A percentile compares a stretch with the other conserved stretches of the same genome.
phyloP scores from a whole-genome alignment of 495 filamentous ascomycete genomes.

The Neurospora terricola region DNA sequence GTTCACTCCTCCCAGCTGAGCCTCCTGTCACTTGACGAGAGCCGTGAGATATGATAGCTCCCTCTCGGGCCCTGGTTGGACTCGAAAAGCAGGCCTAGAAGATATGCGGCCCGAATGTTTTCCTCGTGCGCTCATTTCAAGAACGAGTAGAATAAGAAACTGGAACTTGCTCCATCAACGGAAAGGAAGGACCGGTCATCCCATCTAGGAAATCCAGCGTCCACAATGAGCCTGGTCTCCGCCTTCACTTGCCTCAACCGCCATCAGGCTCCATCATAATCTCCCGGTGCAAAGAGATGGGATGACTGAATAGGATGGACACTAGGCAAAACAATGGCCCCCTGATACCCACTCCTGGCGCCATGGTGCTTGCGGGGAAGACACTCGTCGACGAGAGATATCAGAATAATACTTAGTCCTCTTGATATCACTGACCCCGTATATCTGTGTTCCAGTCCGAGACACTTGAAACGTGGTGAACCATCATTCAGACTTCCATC shows the following conservation, averaged over 20 bases:
- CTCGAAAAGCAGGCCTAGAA: neutral
- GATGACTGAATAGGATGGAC: neutral
- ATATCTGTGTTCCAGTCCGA: neutral
- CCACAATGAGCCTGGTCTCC: neutral
- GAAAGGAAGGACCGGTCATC: neutral
- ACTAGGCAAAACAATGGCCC: neutral
- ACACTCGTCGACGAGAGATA: neutral
- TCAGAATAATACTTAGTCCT: neutral
- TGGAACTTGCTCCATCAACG: neutral
- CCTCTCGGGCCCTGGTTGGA: neutral
- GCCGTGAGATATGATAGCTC: neutral
- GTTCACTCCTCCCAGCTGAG: neutral
- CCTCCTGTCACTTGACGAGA: neutral
- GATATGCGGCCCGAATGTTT: neutral
- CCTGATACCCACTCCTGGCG: neutral
- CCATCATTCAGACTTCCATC: neutral
- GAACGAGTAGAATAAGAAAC: neutral
- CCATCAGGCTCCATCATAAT: neutral
- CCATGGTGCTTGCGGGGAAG: neutral
- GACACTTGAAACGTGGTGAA: neutral
- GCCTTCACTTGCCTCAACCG: neutral
- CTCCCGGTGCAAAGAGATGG: neutral
- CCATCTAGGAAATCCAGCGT: neutral
- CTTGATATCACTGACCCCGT: neutral
- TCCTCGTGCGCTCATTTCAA: neutral